Conservation (phyloP, 148 eudicot species). For the Cornus florida region DNA sequence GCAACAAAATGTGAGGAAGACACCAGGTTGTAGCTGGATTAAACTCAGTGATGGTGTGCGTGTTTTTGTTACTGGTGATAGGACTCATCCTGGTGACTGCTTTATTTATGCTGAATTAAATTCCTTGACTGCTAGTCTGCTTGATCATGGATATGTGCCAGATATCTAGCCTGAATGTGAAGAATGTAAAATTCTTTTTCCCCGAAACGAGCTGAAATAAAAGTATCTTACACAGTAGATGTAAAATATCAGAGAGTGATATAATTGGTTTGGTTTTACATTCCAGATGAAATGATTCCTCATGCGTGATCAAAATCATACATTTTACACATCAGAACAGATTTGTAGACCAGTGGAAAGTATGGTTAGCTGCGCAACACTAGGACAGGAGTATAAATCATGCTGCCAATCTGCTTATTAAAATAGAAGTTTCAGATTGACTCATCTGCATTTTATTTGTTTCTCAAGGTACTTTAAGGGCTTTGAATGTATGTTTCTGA, state of each 20-base stretch:
- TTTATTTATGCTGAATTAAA: constrained; percentile 44
- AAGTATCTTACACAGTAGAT: neutral
- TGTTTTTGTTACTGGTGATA: constrained; percentile 41
- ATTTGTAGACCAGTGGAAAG: neutral
- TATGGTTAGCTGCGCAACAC: neutral
- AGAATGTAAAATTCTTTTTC: neutral
- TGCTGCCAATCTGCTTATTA: neutral
- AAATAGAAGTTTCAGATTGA: no score
- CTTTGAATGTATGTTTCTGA: neutral
- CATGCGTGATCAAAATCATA: neutral
- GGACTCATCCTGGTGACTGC: constrained; percentile 41
- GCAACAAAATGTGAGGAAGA: constrained; percentile 55
- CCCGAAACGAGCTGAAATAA: neutral
- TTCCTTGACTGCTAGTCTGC: constrained; percentile 36
- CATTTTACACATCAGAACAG: neutral
- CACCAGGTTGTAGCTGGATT: constrained; percentile 78
- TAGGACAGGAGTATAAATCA: neutral
- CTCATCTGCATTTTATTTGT: neutral
- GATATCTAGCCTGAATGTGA: constrained; percentile 21
- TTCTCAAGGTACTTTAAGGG: neutral
- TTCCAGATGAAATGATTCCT: neutral
- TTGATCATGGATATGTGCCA: constrained; percentile 32
- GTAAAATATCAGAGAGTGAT: neutral
- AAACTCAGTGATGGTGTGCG: constrained; percentile 46
- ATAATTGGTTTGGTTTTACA: neutral